Evolutionary conservation across 2,329 filamentous ascomycete species (phyloP), one percentile per base, ranked within the genome.

Genomic region (Trichothecium sympodiale): DNA sequence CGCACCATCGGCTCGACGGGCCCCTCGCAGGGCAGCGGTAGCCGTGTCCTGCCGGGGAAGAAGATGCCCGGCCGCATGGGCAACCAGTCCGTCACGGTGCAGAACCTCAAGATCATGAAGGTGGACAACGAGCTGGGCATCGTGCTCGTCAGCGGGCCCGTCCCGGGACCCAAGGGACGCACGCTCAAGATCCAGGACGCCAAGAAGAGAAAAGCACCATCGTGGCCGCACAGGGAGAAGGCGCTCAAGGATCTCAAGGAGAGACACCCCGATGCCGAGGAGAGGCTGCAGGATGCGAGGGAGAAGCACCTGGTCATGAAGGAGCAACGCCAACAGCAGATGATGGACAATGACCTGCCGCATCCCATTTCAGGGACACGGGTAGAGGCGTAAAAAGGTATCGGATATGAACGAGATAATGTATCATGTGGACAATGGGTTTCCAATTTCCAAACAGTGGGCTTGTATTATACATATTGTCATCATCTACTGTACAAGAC

Each of bases 21-120:
- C 56, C 85, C 83, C 41, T 83, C 82, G 48, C 91, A 98, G 62
- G 91, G 91, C 45, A 80, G 83, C 55, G 91, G 91, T 63, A 93
- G 85, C 43, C 77, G 91, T 61, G 89, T 98, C 17, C 67, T 87
- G 54, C 91, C 91, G 1, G 91, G 91, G 41, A 98, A 98, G 76
- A 91, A 87, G 65, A 98, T 98, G 91, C 77, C 91, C 4, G 91
- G 91, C 37, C 77, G 85, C 40, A 96, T 98, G 91, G 91, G 91
- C 44, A 83, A 82, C 45, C 74, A 94, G 59, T 77, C 76, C 46
- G 83, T 87, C 38, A 98, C 91, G 33, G 72, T 91, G 39, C 88
- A 95, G 70, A 95, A 94, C 61, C 65, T 96, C 48, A 83, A 81
- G 61, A 78, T 98, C 36, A 64, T 98, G 56, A 80, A 86, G 67